Evolutionary conservation across 1,139 yeast species (phyloP), one percentile per base, ranked within the genome.

Genomic region (Lodderomyces parapsilosis): DNA sequence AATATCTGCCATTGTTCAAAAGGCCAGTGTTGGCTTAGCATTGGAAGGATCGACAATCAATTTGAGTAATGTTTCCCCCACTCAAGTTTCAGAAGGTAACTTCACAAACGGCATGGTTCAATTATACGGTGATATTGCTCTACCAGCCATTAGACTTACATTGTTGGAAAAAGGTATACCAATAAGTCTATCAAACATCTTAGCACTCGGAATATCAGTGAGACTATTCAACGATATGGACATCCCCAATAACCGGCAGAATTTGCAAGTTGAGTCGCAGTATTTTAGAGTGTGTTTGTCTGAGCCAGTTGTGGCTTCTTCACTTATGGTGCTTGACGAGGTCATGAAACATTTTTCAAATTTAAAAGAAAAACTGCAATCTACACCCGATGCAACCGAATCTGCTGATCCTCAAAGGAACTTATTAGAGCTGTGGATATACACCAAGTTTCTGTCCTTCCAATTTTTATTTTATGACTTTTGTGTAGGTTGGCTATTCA

Each of bases 401-500:
- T 6, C 37, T n/a, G 11, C 36, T 17, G n/a, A 23, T 15, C 24
- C 34, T 10, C 36, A 22, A 15, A 13, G 22, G 6, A 24, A 30
- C 13, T 77, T n/a, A 73, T 72, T 53, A 75, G 78, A 44, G 65
- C 87, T 33, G 52, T 80, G 11, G 74, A 80, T 49, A 52, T 83
- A 35, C 77, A 78, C 86, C 0, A 41, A 43, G 24, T 48, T 76
- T 47, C 64, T 76, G 14, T 63, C 86, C 0, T 67, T 86, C 34
- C 85, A 80, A 44, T 71, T 86, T 38, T 60, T 82, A 9, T 77
- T 90, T 0, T 78, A 82, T 51, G 80, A 84, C 51, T 74, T 86
- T 48, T 85, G 94, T 53, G 48, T 84, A 28, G 96, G 95, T 0
- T 87, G 95, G 90, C 59, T 88, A 6, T 85, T 85, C 57, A 65